Evolutionary conservation across 805 yeast genomes (phyloP).

Genomic region (Schizosaccharomyces octosporus): DNA sequence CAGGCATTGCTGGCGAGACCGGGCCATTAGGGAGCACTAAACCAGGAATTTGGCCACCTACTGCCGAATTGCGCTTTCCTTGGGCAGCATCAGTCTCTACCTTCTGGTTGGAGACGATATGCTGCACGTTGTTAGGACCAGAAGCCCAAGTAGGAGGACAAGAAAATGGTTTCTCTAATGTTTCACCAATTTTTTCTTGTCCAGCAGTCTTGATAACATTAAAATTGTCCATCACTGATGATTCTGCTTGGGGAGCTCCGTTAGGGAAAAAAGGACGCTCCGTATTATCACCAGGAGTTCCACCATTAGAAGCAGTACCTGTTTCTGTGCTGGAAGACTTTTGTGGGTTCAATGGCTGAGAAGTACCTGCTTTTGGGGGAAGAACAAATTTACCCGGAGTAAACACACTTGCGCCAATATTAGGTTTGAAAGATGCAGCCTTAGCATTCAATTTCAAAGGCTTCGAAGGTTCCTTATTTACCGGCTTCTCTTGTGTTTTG

Average conservation of each 20-base stretch:
- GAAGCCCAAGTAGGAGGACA: constrained; percentile 1
- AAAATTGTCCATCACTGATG: not conserved
- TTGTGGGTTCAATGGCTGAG: not conserved
- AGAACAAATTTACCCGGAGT: constrained; percentile 19
- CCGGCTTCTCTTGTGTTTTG: no score
- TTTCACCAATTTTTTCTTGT: not conserved
- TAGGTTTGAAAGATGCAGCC: constrained; percentile 42
- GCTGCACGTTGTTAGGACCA: not conserved
- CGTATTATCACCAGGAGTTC: not conserved
- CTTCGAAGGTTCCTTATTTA: not conserved
- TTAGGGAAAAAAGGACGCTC: not conserved
- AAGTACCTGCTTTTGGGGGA: not conserved
- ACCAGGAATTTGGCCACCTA: not conserved
- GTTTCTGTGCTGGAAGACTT: not conserved
- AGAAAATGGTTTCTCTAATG: not conserved
- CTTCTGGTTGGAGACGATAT: not conserved
- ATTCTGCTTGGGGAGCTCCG: not conserved
- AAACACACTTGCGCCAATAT: constrained; percentile 43
- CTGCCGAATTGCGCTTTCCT: not conserved
- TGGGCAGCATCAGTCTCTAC: not conserved
- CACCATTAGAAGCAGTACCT: not conserved
- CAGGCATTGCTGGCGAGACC: not conserved
- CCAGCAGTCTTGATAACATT: not conserved
- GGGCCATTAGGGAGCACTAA: not conserved
- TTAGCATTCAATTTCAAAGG: constrained; percentile 31